These are phyloP conservation scores for Verticillium albo-atrum DNA, from an alignment of 2,329 filamentous ascomycete genomes.

Conservation along the genomic window DNA sequence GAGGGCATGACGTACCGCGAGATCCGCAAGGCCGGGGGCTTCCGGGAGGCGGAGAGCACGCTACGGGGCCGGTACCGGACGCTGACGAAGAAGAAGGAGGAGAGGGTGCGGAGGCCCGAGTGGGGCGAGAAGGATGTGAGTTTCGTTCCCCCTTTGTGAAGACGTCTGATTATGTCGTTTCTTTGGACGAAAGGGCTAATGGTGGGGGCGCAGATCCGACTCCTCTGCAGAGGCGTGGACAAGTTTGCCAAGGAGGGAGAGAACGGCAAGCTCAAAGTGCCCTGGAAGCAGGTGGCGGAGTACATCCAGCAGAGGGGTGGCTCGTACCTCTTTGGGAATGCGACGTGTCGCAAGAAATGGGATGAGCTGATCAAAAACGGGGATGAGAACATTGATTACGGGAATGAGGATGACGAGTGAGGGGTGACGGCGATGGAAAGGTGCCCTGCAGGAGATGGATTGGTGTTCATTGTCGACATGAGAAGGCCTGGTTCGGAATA, in stretches of 20 bases:
- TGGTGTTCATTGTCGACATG: not conserved
- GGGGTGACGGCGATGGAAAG: not conserved
- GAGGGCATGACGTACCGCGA: constrained; percentile 60
- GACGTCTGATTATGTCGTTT: no score
- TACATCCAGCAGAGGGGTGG: constrained; percentile 48
- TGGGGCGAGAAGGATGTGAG: constrained; percentile 64
- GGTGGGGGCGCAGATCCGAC: constrained; percentile 38
- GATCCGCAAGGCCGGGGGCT: constrained; percentile 51
- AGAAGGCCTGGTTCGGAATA: no score
- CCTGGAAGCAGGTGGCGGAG: constrained; percentile 54
- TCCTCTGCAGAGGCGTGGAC: constrained; percentile 39
- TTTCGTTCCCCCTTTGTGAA: constrained; percentile 15
- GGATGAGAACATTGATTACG: not conserved
- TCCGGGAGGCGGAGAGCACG: constrained; percentile 65
- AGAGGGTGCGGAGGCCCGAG: constrained; percentile 60
- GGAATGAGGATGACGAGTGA: not conserved
- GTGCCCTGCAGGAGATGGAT: not conserved
- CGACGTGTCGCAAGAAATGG: constrained; percentile 56
- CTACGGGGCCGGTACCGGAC: constrained; percentile 64
- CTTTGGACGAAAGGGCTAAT: no score
- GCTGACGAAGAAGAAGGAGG: constrained; percentile 58
- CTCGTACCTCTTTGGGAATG: constrained; percentile 54
- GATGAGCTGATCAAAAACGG: constrained; percentile 29
- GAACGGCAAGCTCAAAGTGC: constrained; percentile 31
- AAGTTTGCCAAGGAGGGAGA: constrained; percentile 26